Conservation (phyloP, 768 basidiomycete species). For the Tremella fuciformis region DNA sequence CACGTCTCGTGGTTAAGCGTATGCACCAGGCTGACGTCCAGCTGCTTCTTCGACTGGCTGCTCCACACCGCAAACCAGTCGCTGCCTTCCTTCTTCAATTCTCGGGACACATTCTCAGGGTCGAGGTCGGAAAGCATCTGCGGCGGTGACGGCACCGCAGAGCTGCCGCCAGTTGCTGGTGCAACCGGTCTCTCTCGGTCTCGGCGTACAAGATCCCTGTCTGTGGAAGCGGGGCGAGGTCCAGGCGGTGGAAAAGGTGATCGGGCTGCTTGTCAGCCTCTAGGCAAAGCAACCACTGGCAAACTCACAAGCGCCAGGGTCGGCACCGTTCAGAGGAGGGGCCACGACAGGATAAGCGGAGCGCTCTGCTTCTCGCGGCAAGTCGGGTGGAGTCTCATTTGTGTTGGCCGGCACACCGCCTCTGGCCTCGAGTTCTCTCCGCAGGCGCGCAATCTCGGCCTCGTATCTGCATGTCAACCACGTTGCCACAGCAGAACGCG, state of each 20-base stretch:
- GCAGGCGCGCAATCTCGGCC: constrained; percentile 70
- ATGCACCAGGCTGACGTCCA: constrained; percentile 78
- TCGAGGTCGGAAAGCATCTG: constrained; percentile 50
- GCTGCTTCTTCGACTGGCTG: constrained; percentile 68
- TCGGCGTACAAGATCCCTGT: constrained; percentile 49
- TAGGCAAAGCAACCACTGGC: constrained; percentile 39
- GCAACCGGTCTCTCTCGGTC: constrained; percentile 41
- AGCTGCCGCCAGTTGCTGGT: background rate
- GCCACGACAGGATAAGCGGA: constrained; percentile 37
- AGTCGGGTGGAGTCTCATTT: constrained; percentile 31
- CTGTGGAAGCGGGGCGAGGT: constrained; percentile 24
- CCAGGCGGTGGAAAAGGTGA: constrained; percentile 37
- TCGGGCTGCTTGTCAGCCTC: constrained; percentile 41
- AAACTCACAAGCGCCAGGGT: constrained; percentile 26
- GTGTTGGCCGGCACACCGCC: constrained; percentile 20
- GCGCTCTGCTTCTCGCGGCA: constrained; percentile 38
- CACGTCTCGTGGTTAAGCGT: constrained; percentile 89
- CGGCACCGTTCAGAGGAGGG: constrained; percentile 49
- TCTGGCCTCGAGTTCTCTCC: constrained; percentile 62
- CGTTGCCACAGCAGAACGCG: background rate
- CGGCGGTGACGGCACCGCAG: constrained; percentile 34
- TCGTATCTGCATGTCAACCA: constrained; percentile 60
- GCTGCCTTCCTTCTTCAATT: constrained; percentile 63
- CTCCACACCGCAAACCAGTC: constrained; percentile 92
- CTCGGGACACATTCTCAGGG: constrained; percentile 52